Evolutionary conservation across 176 grass and related monocot genomes (phyloP).

Genomic region (Aegilops speltoides): DNA sequence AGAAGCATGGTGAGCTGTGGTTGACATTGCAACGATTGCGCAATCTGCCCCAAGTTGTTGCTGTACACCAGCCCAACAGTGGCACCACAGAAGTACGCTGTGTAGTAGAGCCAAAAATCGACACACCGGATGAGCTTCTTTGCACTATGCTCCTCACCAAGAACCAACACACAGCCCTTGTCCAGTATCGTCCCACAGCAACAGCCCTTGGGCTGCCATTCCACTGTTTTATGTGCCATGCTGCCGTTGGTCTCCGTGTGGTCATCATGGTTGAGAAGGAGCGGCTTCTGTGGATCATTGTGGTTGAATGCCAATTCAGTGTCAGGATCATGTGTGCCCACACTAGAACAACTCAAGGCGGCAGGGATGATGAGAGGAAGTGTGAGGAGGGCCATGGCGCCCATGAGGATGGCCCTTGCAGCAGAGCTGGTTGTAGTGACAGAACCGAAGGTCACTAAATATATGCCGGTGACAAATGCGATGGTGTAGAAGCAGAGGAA

Average conservation of each 20-base stretch:
- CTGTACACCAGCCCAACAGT: conserved; percentile 87
- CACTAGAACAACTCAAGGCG: conserved; percentile 28
- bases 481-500: conserved; percentile 78
- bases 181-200: conserved; percentile 37
- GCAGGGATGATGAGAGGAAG: conserved; percentile 67
- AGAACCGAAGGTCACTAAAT: conserved; percentile 68
- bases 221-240: not conserved
- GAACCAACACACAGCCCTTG: conserved; percentile 38
- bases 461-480: conserved; percentile 73
- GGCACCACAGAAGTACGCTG: conserved; percentile 80
- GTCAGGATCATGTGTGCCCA: conserved; percentile 26
- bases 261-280: conserved; percentile 18
- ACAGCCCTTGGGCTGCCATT: conserved; percentile 5
- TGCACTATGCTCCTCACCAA: conserved; percentile 74
- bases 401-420: conserved; percentile 55
- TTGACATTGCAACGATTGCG: conserved; percentile 58
- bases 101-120: conserved; percentile 95
- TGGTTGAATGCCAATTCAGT: not conserved
- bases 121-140: conserved; percentile 59
- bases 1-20: conserved; percentile 68
- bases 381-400: conserved; percentile 65
- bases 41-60: conserved; percentile 94
- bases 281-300: conserved; percentile 28
- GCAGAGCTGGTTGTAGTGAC: conserved; percentile 33
- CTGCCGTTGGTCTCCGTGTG: not conserved